Percentiles rank a stretch among this genome's conserved stretches.
Conservation (phyloP, 2,329 filamentous ascomycete genomes). For the Clarireedia paspali region DNA sequence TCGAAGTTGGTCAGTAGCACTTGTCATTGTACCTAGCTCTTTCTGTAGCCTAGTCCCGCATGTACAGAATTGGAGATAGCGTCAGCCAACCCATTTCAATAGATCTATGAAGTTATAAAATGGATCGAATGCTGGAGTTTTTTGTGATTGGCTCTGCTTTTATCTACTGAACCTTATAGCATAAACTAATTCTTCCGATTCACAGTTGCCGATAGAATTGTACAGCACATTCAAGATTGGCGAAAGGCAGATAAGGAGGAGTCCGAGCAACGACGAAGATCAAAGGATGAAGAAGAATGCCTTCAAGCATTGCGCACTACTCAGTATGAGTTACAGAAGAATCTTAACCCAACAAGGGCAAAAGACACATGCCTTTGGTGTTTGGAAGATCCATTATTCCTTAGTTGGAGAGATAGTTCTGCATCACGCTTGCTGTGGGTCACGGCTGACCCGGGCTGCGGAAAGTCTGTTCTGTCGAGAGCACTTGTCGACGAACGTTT, state of each 20-base stretch:
- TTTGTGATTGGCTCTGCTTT: neutral
- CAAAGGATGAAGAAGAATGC: neutral
- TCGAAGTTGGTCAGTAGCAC: conserved; percentile 1
- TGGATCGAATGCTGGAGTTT: neutral
- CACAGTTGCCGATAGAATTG: neutral
- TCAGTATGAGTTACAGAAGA: conserved; percentile 1
- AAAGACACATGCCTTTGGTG: conserved; percentile 2
- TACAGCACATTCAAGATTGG: neutral
- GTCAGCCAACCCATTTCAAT: too few species aligned
- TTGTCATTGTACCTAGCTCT: neutral
- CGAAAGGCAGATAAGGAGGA: neutral
- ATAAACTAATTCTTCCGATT: neutral
- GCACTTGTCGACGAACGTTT: conserved; percentile 3
- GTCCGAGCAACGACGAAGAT: neutral
- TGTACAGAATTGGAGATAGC: too few species aligned
- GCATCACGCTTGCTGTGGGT: conserved; percentile 2
- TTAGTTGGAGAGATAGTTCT: neutral
- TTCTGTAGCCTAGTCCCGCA: neutral
- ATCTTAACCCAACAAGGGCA: neutral
- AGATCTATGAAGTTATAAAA: neutral
- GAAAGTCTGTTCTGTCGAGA: conserved; percentile 7
- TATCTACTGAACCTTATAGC: neutral
- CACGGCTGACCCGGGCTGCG: conserved; percentile 5
- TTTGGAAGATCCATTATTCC: neutral
- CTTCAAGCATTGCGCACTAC: neutral